Conservation (phyloP, 768 basidiomycete species). For the Cyathus striatus region DNA sequence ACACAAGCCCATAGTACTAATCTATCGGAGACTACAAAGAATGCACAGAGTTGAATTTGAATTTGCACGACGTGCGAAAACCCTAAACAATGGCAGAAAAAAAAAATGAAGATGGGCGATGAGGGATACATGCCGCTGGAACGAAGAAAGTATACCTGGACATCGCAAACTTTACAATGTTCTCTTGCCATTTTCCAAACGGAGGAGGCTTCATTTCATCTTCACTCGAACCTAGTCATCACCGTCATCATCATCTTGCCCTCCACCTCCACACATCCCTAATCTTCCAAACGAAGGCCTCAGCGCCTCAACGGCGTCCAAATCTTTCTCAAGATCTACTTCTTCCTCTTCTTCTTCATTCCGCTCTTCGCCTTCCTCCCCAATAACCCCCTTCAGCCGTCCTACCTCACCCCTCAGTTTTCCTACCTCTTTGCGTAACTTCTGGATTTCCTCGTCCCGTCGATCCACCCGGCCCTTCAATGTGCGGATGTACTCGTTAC, state of each 20-base stretch:
- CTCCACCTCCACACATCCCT: slow-evolving; percentile 5
- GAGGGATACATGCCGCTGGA: too few relatives aligned
- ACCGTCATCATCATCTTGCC: slow-evolving; percentile 1
- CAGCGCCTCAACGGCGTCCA: slow-evolving; percentile 48
- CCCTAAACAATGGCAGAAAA: too few relatives aligned
- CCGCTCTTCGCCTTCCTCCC: slow-evolving; percentile 21
- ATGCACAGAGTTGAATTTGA: too few relatives aligned
- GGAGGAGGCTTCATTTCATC: too few relatives aligned
- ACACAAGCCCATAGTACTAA: too few relatives aligned
- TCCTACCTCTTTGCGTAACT: slow-evolving; percentile 60
- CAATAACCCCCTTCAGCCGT: slow-evolving; percentile 29
- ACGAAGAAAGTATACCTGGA: too few relatives aligned
- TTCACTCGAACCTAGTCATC: neutral
- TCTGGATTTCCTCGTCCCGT: slow-evolving; percentile 73
- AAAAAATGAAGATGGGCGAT: too few relatives aligned
- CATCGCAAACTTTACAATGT: too few relatives aligned
- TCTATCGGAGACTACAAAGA: too few relatives aligned
- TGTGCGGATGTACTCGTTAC: slow-evolving; percentile 81
- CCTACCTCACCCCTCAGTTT: slow-evolving; percentile 41
- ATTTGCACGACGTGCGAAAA: too few relatives aligned
- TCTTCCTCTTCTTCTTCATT: slow-evolving; percentile 30
- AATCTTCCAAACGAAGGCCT: slow-evolving; percentile 13
- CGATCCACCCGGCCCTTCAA: slow-evolving; percentile 75
- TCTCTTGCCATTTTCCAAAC: too few relatives aligned
- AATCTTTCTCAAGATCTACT: slow-evolving; percentile 52